Conservation (phyloP, 352 stramenopile genomes). For the Nothophytophthora sp. region DNA sequence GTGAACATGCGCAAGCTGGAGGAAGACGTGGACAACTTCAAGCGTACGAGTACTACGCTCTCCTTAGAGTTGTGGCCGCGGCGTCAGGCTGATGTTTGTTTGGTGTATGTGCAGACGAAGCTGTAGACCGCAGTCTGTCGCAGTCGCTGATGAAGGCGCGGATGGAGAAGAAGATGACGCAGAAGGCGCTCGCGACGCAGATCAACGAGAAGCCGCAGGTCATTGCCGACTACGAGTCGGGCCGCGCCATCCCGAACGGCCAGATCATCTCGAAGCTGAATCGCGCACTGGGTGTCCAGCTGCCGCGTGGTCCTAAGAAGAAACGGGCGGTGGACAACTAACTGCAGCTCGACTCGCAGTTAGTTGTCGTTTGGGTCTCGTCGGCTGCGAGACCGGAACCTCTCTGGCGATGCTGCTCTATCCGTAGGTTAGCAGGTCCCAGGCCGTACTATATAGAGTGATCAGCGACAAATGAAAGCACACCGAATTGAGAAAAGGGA, state of each 20-base stretch:
- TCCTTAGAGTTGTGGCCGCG: too few species aligned
- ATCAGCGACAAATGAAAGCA: slow-evolving; percentile 9
- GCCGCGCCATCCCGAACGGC: slow-evolving; percentile 97
- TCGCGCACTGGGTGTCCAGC: slow-evolving; percentile 89
- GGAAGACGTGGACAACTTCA: slow-evolving; percentile 90
- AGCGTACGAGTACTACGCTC: too few species aligned
- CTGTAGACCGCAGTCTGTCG: slow-evolving; percentile 84
- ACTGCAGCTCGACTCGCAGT: slow-evolving; percentile 14
- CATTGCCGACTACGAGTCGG: slow-evolving; percentile 97
- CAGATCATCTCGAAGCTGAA: slow-evolving; percentile 98
- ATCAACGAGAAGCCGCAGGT: slow-evolving; percentile 98
- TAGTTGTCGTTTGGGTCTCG: slow-evolving; percentile 18
- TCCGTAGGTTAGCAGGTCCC: slow-evolving; percentile 5
- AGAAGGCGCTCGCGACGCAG: slow-evolving; percentile 96
- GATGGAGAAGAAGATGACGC: slow-evolving; percentile 97
- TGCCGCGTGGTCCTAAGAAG: slow-evolving; percentile 82
- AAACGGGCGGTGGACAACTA: slow-evolving; percentile 43
- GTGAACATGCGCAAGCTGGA: slow-evolving; percentile 92
- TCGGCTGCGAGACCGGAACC: slow-evolving; percentile 12
- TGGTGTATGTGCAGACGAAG: slow-evolving; percentile 41
- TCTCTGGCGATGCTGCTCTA: too few species aligned
- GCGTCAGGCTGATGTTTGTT: too few species aligned
- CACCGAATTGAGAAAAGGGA: not conserved
- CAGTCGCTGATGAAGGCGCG: slow-evolving; percentile 96
- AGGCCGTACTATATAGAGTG: slow-evolving; percentile 34